Conservation (phyloP, 2,329 filamentous ascomycete species). For the Trichoderma asperellum region DNA sequence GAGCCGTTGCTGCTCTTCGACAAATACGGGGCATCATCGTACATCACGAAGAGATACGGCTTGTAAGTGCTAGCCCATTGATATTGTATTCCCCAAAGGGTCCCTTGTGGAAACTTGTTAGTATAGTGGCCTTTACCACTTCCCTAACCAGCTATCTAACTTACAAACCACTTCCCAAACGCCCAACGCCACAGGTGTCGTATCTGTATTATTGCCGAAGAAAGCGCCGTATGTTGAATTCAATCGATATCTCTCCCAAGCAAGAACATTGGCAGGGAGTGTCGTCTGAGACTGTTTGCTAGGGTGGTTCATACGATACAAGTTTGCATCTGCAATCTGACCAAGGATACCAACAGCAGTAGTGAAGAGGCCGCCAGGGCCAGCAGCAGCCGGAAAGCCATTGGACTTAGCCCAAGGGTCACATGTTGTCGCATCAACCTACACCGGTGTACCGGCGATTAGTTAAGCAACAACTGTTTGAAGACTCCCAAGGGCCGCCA, state of each 20-base stretch:
- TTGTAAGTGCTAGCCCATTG: not conserved
- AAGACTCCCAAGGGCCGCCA: not conserved
- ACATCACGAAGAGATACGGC: not conserved
- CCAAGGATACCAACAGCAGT: not conserved
- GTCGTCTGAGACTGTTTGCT: not conserved
- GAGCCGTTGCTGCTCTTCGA: slow-evolving; percentile 2
- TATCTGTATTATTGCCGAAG: not conserved
- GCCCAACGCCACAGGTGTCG: not conserved
- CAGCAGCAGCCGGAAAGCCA: slow-evolving; percentile 4
- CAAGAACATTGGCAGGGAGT: not conserved
- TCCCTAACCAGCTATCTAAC: not conserved
- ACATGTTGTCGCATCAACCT: slow-evolving; percentile 6
- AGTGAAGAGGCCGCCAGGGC: slow-evolving; percentile 11
- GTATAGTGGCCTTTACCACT: not conserved
- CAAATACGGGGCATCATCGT: slow-evolving; percentile 7
- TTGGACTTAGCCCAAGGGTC: not conserved
- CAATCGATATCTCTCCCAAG: slow-evolving; percentile 7
- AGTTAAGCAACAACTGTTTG: not conserved
- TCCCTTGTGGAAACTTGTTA: not conserved
- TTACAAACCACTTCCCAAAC: not conserved
- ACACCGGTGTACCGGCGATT: not conserved
- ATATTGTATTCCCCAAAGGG: not conserved
- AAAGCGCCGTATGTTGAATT: slow-evolving; percentile 7
- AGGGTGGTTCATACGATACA: slow-evolving; percentile 5
- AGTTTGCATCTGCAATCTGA: not conserved